Base-by-base conservation (phyloP, 805 yeast species). In the Saccharomycopsis amapae region DNA sequence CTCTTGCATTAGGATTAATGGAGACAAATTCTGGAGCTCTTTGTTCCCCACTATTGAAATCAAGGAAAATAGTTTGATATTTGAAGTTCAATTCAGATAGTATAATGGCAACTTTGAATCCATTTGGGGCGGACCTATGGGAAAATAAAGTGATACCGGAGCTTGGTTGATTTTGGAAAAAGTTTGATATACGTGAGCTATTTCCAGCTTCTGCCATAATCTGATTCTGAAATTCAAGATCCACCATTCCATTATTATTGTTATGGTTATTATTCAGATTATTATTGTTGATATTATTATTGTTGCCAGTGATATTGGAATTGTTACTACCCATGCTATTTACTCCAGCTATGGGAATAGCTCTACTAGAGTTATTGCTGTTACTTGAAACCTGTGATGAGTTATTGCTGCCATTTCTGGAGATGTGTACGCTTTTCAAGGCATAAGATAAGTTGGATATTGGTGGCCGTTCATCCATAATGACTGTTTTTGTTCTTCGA, bases 1-100 rank as follows among this genome's bases (percentile, higher is more conserved):
- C 95, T 51, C 97, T 72, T 2, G 96, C 97, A 62, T 90, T 90
- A 23, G 97, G 97, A 62, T 89, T 90, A 51, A 89, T 81, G n/a
- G 87, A 74, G 17, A 89, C 88, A 57, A 89, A 89, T 62, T 88
- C 94, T 0, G 97, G 96, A 1, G 95, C 85, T 52, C 96, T 68
- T 62, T 89, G 96, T 63, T 89, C 97, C 48, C 95, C 94, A 51
- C 72, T 72, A 61, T 83, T 83, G 64, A 89, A 87, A 65, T 89
- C 96, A 45, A 89, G 68, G 56, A 85, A 82, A 45, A 88, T 78
- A 2, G 96, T 87, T 55, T 79, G 78, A 66, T 83, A 90, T 28
- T 76, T 76, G 58, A 82, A 73, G 47, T 83, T 83, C 55, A 90
- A 73, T 63, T 90, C 97, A 48, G 87, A 77, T 49, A 93, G 68